Evolutionary conservation across 768 basidiomycete species (phyloP).

Genomic region (Trametes elegans): DNA sequence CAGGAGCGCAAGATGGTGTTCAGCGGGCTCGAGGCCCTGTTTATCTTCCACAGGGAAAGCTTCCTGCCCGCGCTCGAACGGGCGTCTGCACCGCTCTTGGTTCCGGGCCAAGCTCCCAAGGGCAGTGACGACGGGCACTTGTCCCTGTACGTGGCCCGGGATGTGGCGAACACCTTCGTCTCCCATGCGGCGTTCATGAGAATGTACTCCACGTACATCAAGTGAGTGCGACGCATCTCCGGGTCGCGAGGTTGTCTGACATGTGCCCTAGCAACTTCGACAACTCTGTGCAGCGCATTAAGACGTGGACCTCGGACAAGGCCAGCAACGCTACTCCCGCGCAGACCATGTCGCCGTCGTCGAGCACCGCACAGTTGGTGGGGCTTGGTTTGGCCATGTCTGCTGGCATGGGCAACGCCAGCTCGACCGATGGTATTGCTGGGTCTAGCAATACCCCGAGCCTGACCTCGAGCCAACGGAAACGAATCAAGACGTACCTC

Average conservation of each 20-base stretch:
- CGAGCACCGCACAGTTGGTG: conserved; percentile 60
- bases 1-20: conserved; percentile 91
- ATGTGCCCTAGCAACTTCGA: conserved; percentile 77
- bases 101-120: conserved; percentile 41
- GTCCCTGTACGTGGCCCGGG: conserved; percentile 71
- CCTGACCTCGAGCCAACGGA: conserved; percentile 78
- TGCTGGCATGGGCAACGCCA: conserved; percentile 37
- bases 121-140: conserved; percentile 70
- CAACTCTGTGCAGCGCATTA: conserved; percentile 83
- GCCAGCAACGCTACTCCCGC: conserved; percentile 39
- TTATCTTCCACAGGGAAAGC: conserved; percentile 89
- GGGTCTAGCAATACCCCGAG: conserved; percentile 46
- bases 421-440: conserved; percentile 38
- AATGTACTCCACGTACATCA: conserved; percentile 99
- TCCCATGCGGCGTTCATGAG: conserved; percentile 97
- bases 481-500: conserved; percentile 83
- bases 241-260: conserved; percentile 12
- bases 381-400: conserved; percentile 60
- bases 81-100: conserved; percentile 69
- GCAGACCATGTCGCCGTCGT: conserved; percentile 52
- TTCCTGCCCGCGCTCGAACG: conserved; percentile 89
- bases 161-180: conserved; percentile 85
- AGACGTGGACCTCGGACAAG: conserved; percentile 75
- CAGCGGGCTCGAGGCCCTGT: conserved; percentile 82
- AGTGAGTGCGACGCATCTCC: conserved; percentile 50